A percentile compares a stretch with the other conserved stretches of the same genome.
Conservation (phyloP, 1,139 yeast genomes). For the Geotrichum cucujoidarum region DNA sequence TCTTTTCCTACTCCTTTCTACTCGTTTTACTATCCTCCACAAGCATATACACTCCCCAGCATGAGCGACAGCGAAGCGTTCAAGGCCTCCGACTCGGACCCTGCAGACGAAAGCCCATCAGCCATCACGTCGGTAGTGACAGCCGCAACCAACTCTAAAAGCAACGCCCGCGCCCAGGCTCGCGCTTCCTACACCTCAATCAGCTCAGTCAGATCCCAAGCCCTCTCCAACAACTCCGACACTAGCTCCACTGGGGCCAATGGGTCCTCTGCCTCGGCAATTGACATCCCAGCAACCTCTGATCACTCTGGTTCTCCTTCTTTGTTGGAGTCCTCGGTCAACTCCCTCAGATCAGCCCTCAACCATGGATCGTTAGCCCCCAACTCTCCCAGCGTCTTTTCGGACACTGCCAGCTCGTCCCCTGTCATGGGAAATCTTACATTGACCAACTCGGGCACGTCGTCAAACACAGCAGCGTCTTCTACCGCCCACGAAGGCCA, state of each 20-base stretch:
- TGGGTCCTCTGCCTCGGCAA: constrained; percentile 4
- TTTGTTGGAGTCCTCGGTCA: not conserved
- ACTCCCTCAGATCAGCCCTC: constrained; percentile 2
- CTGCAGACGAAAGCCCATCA: no score
- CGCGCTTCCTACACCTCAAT: constrained; percentile 10
- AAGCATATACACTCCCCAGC: no score
- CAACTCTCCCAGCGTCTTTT: constrained; percentile 8
- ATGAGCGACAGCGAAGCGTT: no score
- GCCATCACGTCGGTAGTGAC: not conserved
- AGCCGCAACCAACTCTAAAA: not conserved
- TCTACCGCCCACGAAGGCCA: not conserved
- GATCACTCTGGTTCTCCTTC: not conserved
- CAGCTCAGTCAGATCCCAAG: constrained; percentile 11
- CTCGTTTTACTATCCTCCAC: no score
- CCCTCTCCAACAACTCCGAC: not conserved
- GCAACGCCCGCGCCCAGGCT: not conserved
- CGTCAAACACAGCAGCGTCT: not conserved
- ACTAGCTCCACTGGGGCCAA: no score
- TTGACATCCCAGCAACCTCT: constrained; percentile 8
- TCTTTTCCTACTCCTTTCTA: no score
- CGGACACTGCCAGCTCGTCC: constrained; percentile 1
- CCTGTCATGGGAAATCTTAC: not conserved
- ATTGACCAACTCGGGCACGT: not conserved
- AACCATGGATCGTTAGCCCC: not conserved
- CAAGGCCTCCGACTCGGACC: no score